Conservation (phyloP, 2,329 filamentous ascomycete genomes). For the Botrytis squamosa region DNA sequence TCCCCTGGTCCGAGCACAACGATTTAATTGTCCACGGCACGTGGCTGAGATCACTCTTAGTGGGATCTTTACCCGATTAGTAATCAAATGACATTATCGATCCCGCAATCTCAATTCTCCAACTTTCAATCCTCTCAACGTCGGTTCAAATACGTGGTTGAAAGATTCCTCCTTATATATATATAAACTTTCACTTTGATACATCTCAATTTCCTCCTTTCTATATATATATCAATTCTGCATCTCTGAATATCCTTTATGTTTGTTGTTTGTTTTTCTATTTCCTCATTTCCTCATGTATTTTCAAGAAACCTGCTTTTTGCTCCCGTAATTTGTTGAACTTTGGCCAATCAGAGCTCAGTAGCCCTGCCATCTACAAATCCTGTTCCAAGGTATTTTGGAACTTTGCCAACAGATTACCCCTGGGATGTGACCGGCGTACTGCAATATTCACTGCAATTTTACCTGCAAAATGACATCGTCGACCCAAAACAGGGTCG, state of each 20-base stretch:
- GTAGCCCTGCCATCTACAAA: neutral
- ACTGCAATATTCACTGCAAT: neutral
- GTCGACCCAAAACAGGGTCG: constrained; percentile 19
- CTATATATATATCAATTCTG: too few species aligned
- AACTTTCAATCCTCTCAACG: too few species aligned
- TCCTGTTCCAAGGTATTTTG: constrained; percentile 5
- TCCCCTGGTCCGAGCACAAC: neutral
- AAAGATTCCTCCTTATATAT: too few species aligned
- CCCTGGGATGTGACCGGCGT: neutral
- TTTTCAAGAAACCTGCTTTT: constrained; percentile 11
- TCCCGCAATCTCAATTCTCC: too few species aligned
- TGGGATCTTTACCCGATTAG: too few species aligned
- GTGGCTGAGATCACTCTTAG: too few species aligned
- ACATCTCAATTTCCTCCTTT: too few species aligned
- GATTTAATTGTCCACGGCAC: too few species aligned
- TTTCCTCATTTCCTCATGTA: neutral
- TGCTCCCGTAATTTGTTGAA: neutral
- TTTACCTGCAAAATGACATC: constrained; percentile 27
- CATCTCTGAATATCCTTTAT: too few species aligned
- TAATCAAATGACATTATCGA: too few species aligned
- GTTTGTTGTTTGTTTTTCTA: neutral
- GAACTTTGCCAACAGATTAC: neutral
- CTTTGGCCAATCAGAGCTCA: neutral
- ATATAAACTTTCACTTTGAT: too few species aligned
- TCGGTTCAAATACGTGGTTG: too few species aligned